These are phyloP conservation scores for Phaffia rhodozyma DNA, from an alignment of 1,284 basidiomycete genomes.

Conservation along the genomic window DNA sequence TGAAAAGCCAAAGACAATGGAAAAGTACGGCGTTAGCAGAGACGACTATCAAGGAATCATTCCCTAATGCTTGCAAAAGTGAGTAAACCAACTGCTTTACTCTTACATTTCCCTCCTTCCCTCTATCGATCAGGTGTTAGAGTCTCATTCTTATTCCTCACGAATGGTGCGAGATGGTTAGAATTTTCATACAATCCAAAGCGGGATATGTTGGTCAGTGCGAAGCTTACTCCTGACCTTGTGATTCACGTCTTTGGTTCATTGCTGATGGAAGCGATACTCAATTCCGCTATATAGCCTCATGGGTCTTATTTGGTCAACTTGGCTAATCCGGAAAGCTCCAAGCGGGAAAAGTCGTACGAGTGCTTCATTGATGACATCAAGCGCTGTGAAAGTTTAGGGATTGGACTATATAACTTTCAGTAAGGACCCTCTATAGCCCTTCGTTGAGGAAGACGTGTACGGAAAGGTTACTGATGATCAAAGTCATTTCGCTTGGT, in stretches of 20 bases:
- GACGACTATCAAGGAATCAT: constrained; percentile 36
- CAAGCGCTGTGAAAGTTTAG: constrained; percentile 64
- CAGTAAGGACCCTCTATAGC: constrained; percentile 46
- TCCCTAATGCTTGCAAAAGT: constrained; percentile 1
- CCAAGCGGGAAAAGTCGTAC: constrained; percentile 64
- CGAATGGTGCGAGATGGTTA: too few species aligned
- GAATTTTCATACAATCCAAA: too few species aligned
- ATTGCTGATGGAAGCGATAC: background rate
- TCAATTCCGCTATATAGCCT: constrained; percentile 44
- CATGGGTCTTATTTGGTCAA: constrained; percentile 81
- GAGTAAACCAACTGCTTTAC: background rate
- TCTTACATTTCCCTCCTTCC: background rate
- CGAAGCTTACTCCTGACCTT: background rate
- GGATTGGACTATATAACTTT: constrained; percentile 66
- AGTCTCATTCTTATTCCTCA: too few species aligned
- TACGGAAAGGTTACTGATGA: too few species aligned
- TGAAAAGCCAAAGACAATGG: constrained; percentile 76
- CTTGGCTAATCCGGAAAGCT: constrained; percentile 60
- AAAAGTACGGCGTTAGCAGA: constrained; percentile 47
- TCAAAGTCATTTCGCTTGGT: background rate
- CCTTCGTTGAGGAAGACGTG: background rate
- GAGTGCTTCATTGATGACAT: constrained; percentile 73
- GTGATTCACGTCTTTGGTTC: constrained; percentile 9
- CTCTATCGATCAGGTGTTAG: too few species aligned
- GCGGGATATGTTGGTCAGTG: too few species aligned